Evolutionary conservation across 2,329 filamentous ascomycete species (phyloP), one percentile per base, ranked within the genome.

Genomic region (Cadophora gregata): DNA sequence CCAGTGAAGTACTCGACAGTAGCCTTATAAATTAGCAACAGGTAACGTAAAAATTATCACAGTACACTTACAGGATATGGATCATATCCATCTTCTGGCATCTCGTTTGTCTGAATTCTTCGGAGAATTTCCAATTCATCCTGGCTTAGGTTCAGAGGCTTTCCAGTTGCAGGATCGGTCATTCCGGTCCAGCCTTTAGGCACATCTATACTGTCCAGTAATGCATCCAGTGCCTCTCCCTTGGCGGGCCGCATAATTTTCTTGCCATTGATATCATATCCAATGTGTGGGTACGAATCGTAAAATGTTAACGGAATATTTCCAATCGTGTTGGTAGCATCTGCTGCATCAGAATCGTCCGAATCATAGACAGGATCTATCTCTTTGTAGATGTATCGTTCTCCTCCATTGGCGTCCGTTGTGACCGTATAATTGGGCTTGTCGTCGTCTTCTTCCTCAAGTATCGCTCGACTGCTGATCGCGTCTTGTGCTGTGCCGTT

Each of bases 191-290:
- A 99, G 71, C 95, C 96, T 83, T 97, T 93, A 16, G 96, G 96
- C 42, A 99, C 84, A 76, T 99, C 96, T 75, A 99, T 99, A 80
- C 92, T 97, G 75, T 99, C 95, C 10, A 99, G 84, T 51, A 99
- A 85, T 14, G 93, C 93, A 82, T 99, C 96, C 36, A 99, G 82
- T 42, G 96, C 96, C 78, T 97, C 91, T 62, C 95, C 95, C 73
- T 93, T 95, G 4, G 96, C 96, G 7, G 96, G 96, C 62, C 96
- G 91, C 89, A 97, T 92, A 71, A 99, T 97, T 80, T 92, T 96
- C 86, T 96, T 97, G 79, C 96, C 96, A 79, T 99, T 97, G 82
- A 99, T 98, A 75, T 97, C 93, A 81, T 99, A 99, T 67, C 96
- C 96, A 77, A 99, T 97, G 78, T 99, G 96, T 60, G 96, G 96